Evolutionary conservation across 768 basidiomycete genomes (phyloP).

Genomic region (Podaxis mareebaensis): DNA sequence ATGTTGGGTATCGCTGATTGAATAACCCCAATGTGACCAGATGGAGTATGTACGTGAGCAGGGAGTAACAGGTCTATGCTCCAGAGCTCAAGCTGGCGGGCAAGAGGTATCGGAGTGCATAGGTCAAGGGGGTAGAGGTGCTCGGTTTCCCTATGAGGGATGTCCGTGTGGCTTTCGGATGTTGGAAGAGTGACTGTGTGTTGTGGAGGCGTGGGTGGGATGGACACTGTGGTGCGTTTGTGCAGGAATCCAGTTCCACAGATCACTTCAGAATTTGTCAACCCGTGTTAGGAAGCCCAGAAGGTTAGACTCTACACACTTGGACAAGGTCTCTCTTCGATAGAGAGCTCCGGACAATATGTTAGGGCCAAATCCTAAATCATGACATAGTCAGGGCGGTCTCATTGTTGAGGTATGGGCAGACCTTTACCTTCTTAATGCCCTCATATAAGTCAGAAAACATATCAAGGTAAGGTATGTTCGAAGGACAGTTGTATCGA

Average conservation of each 20-base stretch:
- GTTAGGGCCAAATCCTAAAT: not conserved
- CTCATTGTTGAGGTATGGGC: not conserved
- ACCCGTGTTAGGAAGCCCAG: not conserved
- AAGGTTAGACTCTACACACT: not conserved
- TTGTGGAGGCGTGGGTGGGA: not conserved
- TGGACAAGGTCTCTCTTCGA: not conserved
- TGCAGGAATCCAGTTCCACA: no score
- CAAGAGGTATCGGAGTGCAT: not conserved
- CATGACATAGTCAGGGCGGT: not conserved
- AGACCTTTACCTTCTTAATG: not conserved
- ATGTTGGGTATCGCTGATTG: not conserved
- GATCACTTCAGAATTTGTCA: not conserved
- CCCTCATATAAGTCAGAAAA: not conserved
- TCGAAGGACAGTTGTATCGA: not conserved
- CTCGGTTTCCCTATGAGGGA: not conserved
- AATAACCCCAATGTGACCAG: not conserved
- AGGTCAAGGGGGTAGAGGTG: not conserved
- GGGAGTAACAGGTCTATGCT: not conserved
- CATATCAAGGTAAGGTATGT: not conserved
- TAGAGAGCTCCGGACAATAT: not conserved
- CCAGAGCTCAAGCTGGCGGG: not conserved
- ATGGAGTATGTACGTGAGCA: not conserved
- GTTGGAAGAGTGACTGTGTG: not conserved
- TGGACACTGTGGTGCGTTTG: no score
- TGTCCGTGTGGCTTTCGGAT: not conserved